Evolutionary conservation across 129 eudicot species (phyloP).

Genomic region (Artemisia argyi): DNA sequence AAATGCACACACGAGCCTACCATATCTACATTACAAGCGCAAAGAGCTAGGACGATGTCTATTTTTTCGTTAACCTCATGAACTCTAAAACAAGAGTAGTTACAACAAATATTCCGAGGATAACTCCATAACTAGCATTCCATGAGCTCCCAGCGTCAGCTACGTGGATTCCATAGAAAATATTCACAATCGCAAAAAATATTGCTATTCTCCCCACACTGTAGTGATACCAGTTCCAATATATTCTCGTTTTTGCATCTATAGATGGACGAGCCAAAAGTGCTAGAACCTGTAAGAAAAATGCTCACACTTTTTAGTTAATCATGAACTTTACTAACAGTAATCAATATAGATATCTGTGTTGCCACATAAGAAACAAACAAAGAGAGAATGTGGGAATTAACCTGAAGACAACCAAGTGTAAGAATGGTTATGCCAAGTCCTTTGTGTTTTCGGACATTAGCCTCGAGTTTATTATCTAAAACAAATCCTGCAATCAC

Average conservation of each 20-base stretch:
- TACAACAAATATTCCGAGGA: constrained; percentile 37
- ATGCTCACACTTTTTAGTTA: too few species aligned
- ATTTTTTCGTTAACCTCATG: constrained; percentile 42
- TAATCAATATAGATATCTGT: background rate
- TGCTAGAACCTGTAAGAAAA: constrained; percentile 55
- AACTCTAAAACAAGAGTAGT: constrained; percentile 43
- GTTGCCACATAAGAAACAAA: too few species aligned
- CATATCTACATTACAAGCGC: constrained; percentile 6
- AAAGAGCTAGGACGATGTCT: background rate
- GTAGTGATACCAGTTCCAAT: constrained; percentile 91
- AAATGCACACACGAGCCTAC: background rate
- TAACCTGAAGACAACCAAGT: constrained; percentile 80
- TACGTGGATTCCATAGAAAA: constrained; percentile 75
- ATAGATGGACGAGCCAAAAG: constrained; percentile 60
- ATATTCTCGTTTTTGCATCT: constrained; percentile 62
- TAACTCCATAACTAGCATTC: constrained; percentile 53
- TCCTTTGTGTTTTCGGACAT: constrained; percentile 58
- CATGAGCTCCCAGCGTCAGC: constrained; percentile 63
- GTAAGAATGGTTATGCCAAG: constrained; percentile 65
- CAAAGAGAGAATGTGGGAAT: background rate
- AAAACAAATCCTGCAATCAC: constrained; percentile 61
- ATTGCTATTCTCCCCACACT: constrained; percentile 51
- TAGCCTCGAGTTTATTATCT: constrained; percentile 38
- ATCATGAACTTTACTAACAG: background rate
- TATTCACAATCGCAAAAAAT: constrained; percentile 52